phyloP scores from a whole-genome alignment of 768 basidiomycete genomes.

The Dendrothele bispora region DNA sequence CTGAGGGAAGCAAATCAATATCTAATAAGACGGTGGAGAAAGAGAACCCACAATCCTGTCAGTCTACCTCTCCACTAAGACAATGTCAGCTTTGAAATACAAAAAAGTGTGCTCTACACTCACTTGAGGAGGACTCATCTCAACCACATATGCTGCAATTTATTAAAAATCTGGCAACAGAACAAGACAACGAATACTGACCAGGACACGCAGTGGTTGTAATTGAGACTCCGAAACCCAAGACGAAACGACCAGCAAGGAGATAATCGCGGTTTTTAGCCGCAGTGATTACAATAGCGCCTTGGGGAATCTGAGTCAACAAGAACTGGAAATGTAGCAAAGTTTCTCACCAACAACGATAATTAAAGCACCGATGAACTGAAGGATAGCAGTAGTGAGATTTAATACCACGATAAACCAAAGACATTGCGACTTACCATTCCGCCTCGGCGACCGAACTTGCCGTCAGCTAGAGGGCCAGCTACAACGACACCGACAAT shows the following conservation, averaged over 20 bases:
- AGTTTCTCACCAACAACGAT: constrained; percentile 32
- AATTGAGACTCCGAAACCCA: constrained; percentile 55
- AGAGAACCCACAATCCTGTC: constrained; percentile 46
- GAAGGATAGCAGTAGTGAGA: background rate
- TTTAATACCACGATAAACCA: background rate
- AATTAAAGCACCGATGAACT: constrained; percentile 41
- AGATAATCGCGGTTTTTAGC: constrained; percentile 46
- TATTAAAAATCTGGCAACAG: constrained; percentile 13
- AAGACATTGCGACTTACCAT: constrained; percentile 33
- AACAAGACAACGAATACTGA: constrained; percentile 26
- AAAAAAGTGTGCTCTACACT: background rate
- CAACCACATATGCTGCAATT: constrained; percentile 46
- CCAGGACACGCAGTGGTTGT: constrained; percentile 40
- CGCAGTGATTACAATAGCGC: constrained; percentile 45
- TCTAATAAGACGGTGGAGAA: constrained; percentile 15
- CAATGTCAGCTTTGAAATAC: background rate
- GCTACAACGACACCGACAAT: constrained; percentile 40
- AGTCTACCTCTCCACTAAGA: constrained; percentile 47
- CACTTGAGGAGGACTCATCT: constrained; percentile 58
- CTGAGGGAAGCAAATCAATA: constrained; percentile 17
- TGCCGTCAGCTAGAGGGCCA: constrained; percentile 39
- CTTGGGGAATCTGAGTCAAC: constrained; percentile 17
- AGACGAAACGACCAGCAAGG: constrained; percentile 49
- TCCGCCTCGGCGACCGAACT: constrained; percentile 42
- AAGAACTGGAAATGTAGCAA: background rate